These are phyloP conservation scores for Trypanosoma lewisi DNA, from an alignment of 208 protist genomes.

Conservation along the genomic window DNA sequence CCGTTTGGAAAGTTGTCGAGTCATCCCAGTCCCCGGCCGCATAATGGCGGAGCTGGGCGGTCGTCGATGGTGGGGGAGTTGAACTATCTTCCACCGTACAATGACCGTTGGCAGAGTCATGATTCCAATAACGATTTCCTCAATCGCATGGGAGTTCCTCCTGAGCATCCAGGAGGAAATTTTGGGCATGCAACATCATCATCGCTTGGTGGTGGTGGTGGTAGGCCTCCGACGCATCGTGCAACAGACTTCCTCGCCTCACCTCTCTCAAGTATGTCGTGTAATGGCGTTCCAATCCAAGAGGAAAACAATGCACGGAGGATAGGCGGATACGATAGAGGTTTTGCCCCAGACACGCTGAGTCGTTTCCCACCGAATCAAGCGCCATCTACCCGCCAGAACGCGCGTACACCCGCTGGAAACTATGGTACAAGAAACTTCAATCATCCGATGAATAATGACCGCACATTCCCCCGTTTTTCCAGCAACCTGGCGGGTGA, in stretches of 20 bases:
- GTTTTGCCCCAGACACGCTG: not conserved
- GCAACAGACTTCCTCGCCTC: slow-evolving; percentile 14
- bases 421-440: not conserved
- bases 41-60: too few species aligned
- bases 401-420: not conserved
- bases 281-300: slow-evolving; percentile 10
- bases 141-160: not conserved
- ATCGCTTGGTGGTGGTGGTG: too few species aligned
- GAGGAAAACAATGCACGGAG: slow-evolving; percentile 3
- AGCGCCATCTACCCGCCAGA: not conserved
- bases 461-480: not conserved
- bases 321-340: not conserved
- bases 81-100: slow-evolving; percentile 6
- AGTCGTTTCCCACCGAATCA: slow-evolving; percentile 4
- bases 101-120: slow-evolving; percentile 23
- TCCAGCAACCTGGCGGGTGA: not conserved
- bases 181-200: slow-evolving; percentile 17
- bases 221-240: not conserved
- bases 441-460: not conserved
- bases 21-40: slow-evolving; percentile 10
- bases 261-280: slow-evolving; percentile 19
- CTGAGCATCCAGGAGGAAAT: slow-evolving; percentile 5
- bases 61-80: not conserved
- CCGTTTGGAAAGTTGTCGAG: slow-evolving; percentile 18
- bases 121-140: slow-evolving; percentile 8